phyloP scores from a whole-genome alignment of 2,329 filamentous ascomycete species.

The Fusarium brachygibbosum region DNA sequence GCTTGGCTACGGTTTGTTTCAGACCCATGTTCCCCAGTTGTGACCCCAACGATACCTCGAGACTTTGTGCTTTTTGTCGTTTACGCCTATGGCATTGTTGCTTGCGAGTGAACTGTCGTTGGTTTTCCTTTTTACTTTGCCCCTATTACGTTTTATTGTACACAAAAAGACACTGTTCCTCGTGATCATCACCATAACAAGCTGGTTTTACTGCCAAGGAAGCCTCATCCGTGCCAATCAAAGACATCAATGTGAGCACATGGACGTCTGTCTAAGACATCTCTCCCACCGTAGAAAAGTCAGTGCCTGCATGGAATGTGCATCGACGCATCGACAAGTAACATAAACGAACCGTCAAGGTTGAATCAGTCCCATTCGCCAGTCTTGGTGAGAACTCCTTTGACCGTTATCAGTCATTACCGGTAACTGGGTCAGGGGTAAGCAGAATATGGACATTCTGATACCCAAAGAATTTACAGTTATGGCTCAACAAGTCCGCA shows the following conservation, averaged over 20 bases:
- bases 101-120: neutral
- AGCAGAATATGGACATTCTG: neutral
- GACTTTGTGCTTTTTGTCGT: constrained; percentile 17
- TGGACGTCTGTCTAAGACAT: constrained; percentile 25
- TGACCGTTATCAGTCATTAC: constrained; percentile 9
- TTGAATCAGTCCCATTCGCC: constrained; percentile 31
- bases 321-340: neutral
- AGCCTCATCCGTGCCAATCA: constrained; percentile 13
- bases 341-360: constrained; percentile 19
- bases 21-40: constrained; percentile 38
- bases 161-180: neutral
- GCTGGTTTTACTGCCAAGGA: constrained; percentile 5
- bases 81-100: constrained; percentile 2
- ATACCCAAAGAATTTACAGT: neutral
- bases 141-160: neutral
- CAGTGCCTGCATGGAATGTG: constrained; percentile 30
- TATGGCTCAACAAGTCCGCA: neutral
- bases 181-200: neutral
- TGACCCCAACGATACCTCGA: constrained; percentile 25
- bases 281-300: constrained; percentile 30
- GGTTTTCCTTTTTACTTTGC: neutral
- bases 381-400: constrained; percentile 24
- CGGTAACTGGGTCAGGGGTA: neutral
- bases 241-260: constrained; percentile 25
- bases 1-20: constrained; percentile 44